Percentiles rank a stretch among this genome's conserved stretches.
phyloP scores from a whole-genome alignment of 345 rosid genomes.

The Hypericum androsaemum region DNA sequence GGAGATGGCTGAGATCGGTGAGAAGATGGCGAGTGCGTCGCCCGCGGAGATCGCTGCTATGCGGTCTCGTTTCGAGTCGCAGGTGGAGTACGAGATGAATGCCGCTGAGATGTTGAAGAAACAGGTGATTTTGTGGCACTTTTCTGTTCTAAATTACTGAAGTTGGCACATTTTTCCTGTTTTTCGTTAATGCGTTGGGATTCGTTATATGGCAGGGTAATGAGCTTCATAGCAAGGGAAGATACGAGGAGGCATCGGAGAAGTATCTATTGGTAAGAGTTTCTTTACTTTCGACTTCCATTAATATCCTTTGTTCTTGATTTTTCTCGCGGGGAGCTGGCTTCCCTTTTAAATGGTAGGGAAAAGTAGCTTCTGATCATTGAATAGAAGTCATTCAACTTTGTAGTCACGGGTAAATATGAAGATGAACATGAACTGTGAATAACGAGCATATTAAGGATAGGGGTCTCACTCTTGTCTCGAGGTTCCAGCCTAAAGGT shows the following conservation, averaged over 20 bases:
- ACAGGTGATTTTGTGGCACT: constrained; percentile 40
- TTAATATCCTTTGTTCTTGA: constrained; percentile 4
- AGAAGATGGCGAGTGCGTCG: constrained; percentile 76
- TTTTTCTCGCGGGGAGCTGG: not conserved
- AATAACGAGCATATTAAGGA: too few relatives aligned
- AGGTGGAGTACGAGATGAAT: constrained; percentile 48
- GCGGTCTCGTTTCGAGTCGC: constrained; percentile 73
- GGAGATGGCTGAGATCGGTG: constrained; percentile 82
- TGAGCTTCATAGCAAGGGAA: constrained; percentile 75
- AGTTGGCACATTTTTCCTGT: not conserved
- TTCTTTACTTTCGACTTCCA: not conserved
- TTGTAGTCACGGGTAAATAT: too few relatives aligned
- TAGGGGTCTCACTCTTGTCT: too few relatives aligned
- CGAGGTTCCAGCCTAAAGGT: too few relatives aligned
- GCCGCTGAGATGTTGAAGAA: constrained; percentile 83
- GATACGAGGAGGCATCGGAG: constrained; percentile 51
- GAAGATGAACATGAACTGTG: too few relatives aligned
- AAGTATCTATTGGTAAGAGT: constrained; percentile 73
- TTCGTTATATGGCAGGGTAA: constrained; percentile 53
- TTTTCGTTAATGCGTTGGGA: constrained; percentile 5
- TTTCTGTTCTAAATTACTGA: too few relatives aligned
- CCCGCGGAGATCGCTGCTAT: constrained; percentile 80
- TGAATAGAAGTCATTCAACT: too few relatives aligned
- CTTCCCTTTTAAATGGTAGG: not conserved
- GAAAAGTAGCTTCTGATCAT: too few relatives aligned